phyloP scores from a whole-genome alignment of 257 asterid genomes.

The Gardenia jasminoides region DNA sequence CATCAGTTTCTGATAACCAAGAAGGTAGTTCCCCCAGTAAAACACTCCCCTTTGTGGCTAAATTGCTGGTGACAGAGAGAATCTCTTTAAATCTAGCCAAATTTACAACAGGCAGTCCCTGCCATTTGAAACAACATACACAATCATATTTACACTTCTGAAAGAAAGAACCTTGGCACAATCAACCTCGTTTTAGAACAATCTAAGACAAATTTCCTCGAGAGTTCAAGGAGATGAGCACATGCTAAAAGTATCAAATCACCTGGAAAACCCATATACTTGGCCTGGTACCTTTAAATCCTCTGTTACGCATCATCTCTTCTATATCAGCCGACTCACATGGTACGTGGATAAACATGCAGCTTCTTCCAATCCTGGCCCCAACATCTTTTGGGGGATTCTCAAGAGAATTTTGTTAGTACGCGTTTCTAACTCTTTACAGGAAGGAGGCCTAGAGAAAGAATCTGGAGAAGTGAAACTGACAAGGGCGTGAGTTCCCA shows the following conservation, averaged over 20 bases:
- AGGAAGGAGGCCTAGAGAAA: conserved; percentile 6
- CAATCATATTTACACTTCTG: neutral
- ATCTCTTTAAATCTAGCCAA: conserved; percentile 52
- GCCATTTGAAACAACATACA: conserved; percentile 11
- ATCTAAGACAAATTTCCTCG: neutral
- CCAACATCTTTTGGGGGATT: conserved; percentile 51
- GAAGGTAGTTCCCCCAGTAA: conserved; percentile 72
- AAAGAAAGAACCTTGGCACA: neutral
- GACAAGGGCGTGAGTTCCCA: conserved; percentile 15
- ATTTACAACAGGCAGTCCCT: conserved; percentile 67
- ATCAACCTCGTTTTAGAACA: neutral
- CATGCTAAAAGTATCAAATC: conserved; percentile 11
- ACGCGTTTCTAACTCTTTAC: neutral
- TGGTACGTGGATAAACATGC: conserved; percentile 61
- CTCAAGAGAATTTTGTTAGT: conserved; percentile 20
- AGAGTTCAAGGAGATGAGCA: conserved; percentile 9
- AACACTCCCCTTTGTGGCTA: conserved; percentile 65
- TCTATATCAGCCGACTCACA: conserved; percentile 55
- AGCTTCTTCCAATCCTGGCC: conserved; percentile 73
- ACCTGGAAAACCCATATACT: conserved; percentile 88
- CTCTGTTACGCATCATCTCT: conserved; percentile 53
- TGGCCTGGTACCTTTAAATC: conserved; percentile 69
- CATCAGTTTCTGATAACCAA: conserved; percentile 52
- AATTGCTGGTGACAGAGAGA: conserved; percentile 44
- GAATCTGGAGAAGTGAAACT: neutral